A percentile compares a stretch with the other conserved stretches of the same genome.
Conservation (phyloP, 257 asterid genomes). For the Penstemon davidsonii region DNA sequence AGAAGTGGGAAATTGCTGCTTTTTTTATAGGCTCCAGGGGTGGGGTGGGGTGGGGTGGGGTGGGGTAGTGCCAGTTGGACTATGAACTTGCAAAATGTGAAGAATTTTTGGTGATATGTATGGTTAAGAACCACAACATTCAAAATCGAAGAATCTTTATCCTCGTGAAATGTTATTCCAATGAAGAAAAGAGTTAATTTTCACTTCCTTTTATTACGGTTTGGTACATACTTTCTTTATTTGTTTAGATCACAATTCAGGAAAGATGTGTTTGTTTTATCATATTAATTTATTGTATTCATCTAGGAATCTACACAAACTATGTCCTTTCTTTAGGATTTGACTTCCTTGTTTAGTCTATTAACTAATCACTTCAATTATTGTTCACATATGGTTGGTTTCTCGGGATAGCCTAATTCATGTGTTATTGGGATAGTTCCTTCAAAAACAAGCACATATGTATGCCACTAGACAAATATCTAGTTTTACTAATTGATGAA, state of each 20-base stretch:
- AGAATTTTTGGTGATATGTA: not conserved
- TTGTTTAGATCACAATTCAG: not conserved
- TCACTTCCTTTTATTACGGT: not conserved
- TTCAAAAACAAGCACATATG: conserved; percentile 15
- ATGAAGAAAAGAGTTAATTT: not conserved
- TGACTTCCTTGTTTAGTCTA: conserved; percentile 7
- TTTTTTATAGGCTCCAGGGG: conserved; percentile 1
- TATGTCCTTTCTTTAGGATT: not conserved
- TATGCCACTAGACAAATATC: conserved; percentile 12
- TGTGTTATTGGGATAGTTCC: conserved; percentile 4
- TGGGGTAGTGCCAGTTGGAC: conserved; percentile 15
- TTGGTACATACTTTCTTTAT: too few species aligned
- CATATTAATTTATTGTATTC: not conserved
- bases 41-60: too few species aligned
- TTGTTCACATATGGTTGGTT: conserved; percentile 17
- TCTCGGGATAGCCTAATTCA: conserved; percentile 2
- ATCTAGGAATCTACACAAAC: not conserved
- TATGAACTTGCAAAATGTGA: conserved; percentile 12
- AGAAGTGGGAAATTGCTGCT: not conserved
- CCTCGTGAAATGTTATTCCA: conserved; percentile 8
- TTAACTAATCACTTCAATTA: not conserved
- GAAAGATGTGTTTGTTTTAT: not conserved
- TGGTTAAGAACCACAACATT: not conserved
- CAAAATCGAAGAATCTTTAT: conserved; percentile 1
- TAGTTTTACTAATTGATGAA: not conserved